Evolutionary conservation across 192 early-diverging fungal genomes (phyloP).

Genomic region (Coemansia sp.): DNA sequence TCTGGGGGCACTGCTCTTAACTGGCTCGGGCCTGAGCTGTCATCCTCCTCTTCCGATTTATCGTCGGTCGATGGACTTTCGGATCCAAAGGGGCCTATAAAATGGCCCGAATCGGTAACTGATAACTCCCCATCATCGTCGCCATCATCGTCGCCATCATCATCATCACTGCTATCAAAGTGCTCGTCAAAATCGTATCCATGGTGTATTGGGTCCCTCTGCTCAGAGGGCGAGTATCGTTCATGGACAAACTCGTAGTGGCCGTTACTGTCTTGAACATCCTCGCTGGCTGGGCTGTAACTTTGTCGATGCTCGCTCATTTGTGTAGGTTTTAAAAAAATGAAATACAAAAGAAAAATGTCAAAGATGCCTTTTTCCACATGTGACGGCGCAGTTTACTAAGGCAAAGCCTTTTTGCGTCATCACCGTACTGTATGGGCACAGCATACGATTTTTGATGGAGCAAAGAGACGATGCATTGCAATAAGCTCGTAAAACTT

Average conservation of each 20-base stretch:
- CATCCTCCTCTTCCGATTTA: neutral
- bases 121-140: neutral
- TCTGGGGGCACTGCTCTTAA: neutral
- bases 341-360: neutral
- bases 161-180: neutral
- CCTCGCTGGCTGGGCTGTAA: neutral
- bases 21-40: neutral
- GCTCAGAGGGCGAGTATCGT: neutral
- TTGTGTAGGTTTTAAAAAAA: neutral
- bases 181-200: neutral
- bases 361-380: too few relatives aligned
- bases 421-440: too few relatives aligned
- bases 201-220: too few relatives aligned
- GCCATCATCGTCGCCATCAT: neutral
- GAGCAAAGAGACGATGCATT: too few relatives aligned
- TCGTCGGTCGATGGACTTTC: neutral
- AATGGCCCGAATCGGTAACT: neutral
- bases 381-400: too few relatives aligned
- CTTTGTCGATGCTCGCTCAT: neutral
- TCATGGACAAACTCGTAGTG: neutral
- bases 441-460: too few relatives aligned
- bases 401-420: too few relatives aligned
- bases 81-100: neutral
- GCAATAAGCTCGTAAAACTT: too few relatives aligned
- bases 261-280: neutral